phyloP scores from a whole-genome alignment of 1,284 basidiomycete genomes.

The Apiotrichum gamsii region DNA sequence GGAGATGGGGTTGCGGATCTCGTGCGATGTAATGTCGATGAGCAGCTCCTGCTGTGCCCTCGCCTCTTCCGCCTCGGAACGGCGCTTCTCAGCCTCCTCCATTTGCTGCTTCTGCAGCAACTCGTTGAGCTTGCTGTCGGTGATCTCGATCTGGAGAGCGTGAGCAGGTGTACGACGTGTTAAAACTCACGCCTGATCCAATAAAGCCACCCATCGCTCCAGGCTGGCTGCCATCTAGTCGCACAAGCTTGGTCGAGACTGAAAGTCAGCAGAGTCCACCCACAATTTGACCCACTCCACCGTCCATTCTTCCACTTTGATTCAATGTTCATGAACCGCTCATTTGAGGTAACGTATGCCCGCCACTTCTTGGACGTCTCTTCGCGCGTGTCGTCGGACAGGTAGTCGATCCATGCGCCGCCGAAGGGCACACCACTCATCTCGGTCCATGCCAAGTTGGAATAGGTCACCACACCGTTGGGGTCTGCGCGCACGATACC shows the following conservation, averaged over 20 bases:
- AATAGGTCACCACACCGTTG: conserved; percentile 27
- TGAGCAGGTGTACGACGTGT: no score
- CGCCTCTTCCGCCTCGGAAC: conserved; percentile 42
- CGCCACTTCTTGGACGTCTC: conserved; percentile 9
- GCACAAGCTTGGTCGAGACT: conserved; percentile 26
- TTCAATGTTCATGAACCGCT: conserved; percentile 11
- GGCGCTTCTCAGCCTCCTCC: conserved; percentile 39
- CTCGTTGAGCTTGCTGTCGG: conserved; percentile 41
- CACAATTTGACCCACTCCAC: conserved; percentile 15
- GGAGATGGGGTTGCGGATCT: conserved; percentile 34
- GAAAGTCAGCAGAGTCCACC: no score
- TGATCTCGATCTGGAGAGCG: conserved; percentile 31
- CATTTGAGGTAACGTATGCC: not conserved
- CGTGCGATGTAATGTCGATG: conserved; percentile 45
- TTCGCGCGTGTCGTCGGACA: conserved; percentile 10
- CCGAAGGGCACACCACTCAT: no score
- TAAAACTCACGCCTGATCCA: conserved; percentile 21
- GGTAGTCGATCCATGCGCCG: conserved; percentile 15
- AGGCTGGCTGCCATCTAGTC: conserved; percentile 22
- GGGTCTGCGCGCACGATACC: conserved; percentile 34
- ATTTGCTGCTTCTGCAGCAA: conserved; percentile 34
- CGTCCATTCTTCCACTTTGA: conserved; percentile 29
- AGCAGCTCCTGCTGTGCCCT: conserved; percentile 43
- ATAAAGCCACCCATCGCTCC: conserved; percentile 15
- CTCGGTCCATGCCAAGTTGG: conserved; percentile 24